Evolutionary conservation across 257 asterid genomes (phyloP), one percentile per base, ranked within the genome.

Genomic region (Nemophila menziesii): DNA sequence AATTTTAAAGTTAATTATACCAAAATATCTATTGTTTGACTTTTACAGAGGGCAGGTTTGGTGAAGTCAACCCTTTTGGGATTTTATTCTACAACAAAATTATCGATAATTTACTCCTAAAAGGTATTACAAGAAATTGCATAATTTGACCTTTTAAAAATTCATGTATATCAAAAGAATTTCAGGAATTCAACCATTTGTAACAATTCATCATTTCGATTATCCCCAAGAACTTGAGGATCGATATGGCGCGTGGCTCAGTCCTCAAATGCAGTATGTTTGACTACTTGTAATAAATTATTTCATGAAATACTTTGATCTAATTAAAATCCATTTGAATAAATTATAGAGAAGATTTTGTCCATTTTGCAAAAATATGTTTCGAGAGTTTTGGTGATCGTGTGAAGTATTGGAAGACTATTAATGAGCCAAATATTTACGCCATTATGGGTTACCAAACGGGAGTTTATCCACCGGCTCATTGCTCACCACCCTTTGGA

Each of bases 401-500:
- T 21, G 92, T 80, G 46, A 78, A 64, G 67, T 63, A 78, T 7
- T 85, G 93, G 92, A 24, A 46, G 15, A 78, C 85, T 2, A 57
- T 85, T 42, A 85, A 85, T 5, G 93, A 85, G 48, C 78, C 81
- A 42, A 76, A 72, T 66, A 24, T 86, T 33, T 51, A 54, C 11
- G 45, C 81, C 2, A 73, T 65, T 42, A 52, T 69, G 61, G 74
- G 53, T 0, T 82, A 77, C 11, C 71, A 61, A 47, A 54, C 53
- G 17, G 86, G 76, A 14, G 0, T 0, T 0, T 80, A 45, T 18
- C 86, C 95, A 1, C 92, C 95, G 14, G 71, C 54, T 49, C 93
- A 56, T 18, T 83, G 97, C 42, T 72, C 97, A 5, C 70, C 62
- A 3, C 93, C 93, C 22, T 86, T 79, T 52, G 93, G 94, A 14